Evolutionary conservation across 352 stramenopile species (phyloP), one percentile per base, ranked within the genome.

Genomic region (Pseudoperonospora humuli): DNA sequence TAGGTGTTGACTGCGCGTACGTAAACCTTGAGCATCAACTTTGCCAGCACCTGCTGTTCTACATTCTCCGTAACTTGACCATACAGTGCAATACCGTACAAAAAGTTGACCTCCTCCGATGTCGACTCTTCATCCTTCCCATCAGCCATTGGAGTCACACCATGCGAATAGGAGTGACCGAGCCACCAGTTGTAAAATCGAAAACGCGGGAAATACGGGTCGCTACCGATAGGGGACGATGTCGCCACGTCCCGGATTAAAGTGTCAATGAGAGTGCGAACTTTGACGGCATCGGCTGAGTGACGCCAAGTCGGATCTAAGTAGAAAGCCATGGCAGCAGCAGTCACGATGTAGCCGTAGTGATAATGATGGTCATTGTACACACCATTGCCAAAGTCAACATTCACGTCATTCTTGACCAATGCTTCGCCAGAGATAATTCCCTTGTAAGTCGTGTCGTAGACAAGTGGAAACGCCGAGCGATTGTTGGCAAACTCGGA

Each of bases 321-420:
- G 33, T 73, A 54, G 24, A 80, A 42, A 17, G 57, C 44, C 42
- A 84, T 84, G 14, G 63, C 66, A 18, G 64, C 61, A 0, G 64
- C 74, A 7, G 59, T 79, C 32, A 84, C 68, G 13, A 72, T 54
- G 42, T 86, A 86, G 50, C 74, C 74, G 39, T 83, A 86, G 47
- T 86, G 74, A 25, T 84, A 86, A 48, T 86, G 71, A 45, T 86
- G 74, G 35, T 86, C 74, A 31, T 84, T 86, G 64, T 84, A 86
- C 23, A 83, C 67, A 17, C 54, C 57, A 45, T 84, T 86, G 34
- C 74, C 70, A 37, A 86, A 86, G 40, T 86, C 74, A 15, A 82
- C 68, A 50, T 86, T 81, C 44, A 84, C 67, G 47, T 86, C 74
- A 20, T 76, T 61, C 52, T 65, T 76, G 21, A 18, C 20, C 18